These are phyloP conservation scores for Mucor velutinosus DNA, from an alignment of 371 early-diverging fungal species.

Conservation along the genomic window DNA sequence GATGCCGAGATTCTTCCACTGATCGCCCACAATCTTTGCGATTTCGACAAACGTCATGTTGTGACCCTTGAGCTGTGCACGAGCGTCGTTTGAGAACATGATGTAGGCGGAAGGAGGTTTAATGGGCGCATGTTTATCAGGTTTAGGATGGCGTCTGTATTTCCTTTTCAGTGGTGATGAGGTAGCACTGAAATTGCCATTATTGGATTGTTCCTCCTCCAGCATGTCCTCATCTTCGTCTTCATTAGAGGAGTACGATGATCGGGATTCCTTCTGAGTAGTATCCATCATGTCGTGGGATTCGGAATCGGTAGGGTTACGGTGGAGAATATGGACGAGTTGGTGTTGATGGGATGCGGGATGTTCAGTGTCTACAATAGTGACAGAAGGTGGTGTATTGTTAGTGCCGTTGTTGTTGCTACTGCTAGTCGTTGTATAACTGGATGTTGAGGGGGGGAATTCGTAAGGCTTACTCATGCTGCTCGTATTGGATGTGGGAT, in stretches of 20 bases:
- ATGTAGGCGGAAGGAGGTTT: constrained; percentile 64
- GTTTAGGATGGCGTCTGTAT: constrained; percentile 57
- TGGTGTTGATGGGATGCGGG: not conserved
- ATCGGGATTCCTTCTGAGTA: not conserved
- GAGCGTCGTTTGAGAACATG: constrained; percentile 52
- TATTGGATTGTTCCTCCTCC: not conserved
- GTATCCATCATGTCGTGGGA: not conserved
- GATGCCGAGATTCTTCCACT: constrained; percentile 42
- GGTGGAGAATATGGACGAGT: not conserved
- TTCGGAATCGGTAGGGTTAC: not conserved
- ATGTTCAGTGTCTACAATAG: not conserved
- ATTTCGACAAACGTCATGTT: constrained; percentile 51
- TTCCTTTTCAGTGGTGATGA: constrained; percentile 25
- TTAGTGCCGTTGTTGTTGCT: not conserved
- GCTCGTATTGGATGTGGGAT: not conserved
- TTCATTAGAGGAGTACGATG: constrained; percentile 2
- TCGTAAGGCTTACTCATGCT: not conserved
- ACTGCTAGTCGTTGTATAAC: not conserved
- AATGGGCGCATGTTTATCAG: constrained; percentile 54
- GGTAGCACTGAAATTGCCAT: not conserved
- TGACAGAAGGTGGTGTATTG: not conserved
- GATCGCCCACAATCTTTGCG: constrained; percentile 54
- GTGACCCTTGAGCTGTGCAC: constrained; percentile 40
- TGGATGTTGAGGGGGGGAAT: not conserved
- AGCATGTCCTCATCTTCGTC: constrained; percentile 1